Conservation (phyloP, 2,329 filamentous ascomycete species). For the Fusarium citri region DNA sequence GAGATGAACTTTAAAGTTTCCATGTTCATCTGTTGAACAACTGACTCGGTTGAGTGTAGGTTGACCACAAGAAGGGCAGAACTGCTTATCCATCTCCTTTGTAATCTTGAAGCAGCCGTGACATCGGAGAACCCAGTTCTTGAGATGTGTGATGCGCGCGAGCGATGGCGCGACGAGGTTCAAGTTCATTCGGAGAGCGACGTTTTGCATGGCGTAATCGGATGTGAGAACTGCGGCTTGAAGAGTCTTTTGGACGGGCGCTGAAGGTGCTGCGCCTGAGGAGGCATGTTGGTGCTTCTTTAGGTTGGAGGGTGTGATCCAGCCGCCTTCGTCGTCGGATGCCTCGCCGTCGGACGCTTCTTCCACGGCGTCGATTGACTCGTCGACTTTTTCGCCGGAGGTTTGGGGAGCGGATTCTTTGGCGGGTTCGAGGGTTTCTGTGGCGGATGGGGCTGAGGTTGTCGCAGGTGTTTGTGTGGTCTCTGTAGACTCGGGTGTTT, state of each 20-base stretch:
- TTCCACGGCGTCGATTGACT: conserved; percentile 38
- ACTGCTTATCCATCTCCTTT: conserved; percentile 87
- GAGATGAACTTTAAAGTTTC: conserved; percentile 85
- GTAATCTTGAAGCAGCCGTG: conserved; percentile 91
- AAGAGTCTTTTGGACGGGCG: conserved; percentile 71
- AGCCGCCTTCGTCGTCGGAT: conserved; percentile 74
- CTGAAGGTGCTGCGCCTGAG: conserved; percentile 56
- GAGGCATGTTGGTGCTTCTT: conserved; percentile 84
- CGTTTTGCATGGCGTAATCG: conserved; percentile 98
- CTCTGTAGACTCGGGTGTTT: conserved; percentile 1
- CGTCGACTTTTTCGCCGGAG: conserved; percentile 29
- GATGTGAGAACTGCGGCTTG: conserved; percentile 93
- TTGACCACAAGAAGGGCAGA: conserved; percentile 92
- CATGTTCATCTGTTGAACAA: conserved; percentile 84
- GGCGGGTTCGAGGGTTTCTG: neutral
- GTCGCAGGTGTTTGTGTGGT: neutral
- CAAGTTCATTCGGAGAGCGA: conserved; percentile 93
- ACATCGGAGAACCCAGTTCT: conserved; percentile 91
- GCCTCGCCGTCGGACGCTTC: conserved; percentile 61
- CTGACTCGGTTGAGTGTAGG: conserved; percentile 85
- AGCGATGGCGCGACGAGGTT: conserved; percentile 85
- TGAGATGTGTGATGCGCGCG: conserved; percentile 83
- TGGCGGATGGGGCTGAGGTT: neutral
- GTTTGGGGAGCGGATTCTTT: conserved; percentile 7
- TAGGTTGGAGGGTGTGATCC: conserved; percentile 95